Base-by-base conservation (phyloP, 2,329 filamentous ascomycete genomes). In the Mycosphaerella arachidis region DNA sequence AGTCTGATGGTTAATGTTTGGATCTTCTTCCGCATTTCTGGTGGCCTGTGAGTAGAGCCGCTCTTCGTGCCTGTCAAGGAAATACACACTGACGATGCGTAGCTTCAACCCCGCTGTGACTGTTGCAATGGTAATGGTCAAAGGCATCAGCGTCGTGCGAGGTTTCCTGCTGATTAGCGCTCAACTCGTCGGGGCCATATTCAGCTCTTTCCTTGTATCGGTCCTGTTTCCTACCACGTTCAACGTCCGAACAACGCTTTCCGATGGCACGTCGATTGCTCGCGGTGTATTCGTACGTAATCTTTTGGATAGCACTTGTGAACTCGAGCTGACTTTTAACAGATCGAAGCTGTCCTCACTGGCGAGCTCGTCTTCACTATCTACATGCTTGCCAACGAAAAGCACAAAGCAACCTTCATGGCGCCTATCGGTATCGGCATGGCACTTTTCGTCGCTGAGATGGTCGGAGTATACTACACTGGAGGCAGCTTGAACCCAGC, bases 391-490 rank as follows among this genome's bases (percentile, higher is more conserved):
- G 73, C 73, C 6, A 72, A 72, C 27, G 73, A 75, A 58, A 77
- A 77, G 67, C 71, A 71, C 65, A 75, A 74, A 59, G 76, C 73
- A n/a, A 79, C 76, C 6, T 78, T 77, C 62, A 75, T 79, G 55
- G 77, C 77, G 6, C 75, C 75, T 5, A 68, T 77, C 35, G 74
- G 72, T 55, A 71, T 92, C 66, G 89, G 70, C 33, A 59, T 72
- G 20, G 70, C 77, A 45, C 72, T 81, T 0, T 81, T 81, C 68
- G 73, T 81, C 52, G 75, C 77, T 30, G 77, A 81, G 60, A 68
- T 81, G 53, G 64, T 68, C 13, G 71, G 71, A 16, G 76, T 52
- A 58, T 80, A 63, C 60, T 71, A 69, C 60, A 71, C 69, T n/a
- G 69, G 78, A 70, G 60, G 77, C 10, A 70, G 67, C 55, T 63